Conservation (phyloP, 345 rosid genomes). For the Heritiera fomes region DNA sequence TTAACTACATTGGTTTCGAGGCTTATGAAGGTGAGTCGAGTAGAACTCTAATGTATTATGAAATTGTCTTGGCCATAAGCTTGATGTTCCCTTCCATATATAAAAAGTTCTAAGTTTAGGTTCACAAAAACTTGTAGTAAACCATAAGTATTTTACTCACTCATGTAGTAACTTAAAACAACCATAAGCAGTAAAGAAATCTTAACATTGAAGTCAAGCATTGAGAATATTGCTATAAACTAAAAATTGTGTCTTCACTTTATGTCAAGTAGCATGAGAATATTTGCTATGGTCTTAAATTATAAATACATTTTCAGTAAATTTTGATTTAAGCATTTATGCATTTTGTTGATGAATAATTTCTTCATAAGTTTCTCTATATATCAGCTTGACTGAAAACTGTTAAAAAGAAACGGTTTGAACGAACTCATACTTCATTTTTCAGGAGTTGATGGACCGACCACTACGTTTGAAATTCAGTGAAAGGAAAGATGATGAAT, state of each 20-base stretch:
- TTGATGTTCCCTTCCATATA: background rate
- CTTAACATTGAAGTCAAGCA: background rate
- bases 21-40: background rate
- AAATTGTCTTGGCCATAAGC: background rate
- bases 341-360: background rate
- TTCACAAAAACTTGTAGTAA: background rate
- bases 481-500: constrained; percentile 42
- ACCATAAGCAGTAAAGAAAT: background rate
- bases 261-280: background rate
- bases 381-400: background rate
- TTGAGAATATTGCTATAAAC: background rate
- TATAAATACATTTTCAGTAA: background rate
- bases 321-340: background rate
- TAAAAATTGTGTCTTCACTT: background rate
- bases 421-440: background rate
- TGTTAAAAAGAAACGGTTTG: background rate
- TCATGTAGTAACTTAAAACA: background rate
- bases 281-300: background rate
- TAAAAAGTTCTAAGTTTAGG: background rate
- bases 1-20: constrained; percentile 1
- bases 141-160: background rate
- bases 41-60: background rate
- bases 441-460: constrained; percentile 83
- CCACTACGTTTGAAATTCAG: constrained; percentile 71
- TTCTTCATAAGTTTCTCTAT: background rate